Evolutionary conservation across 495 filamentous ascomycete species (phyloP).

Genomic region (Margaritispora aquatica): DNA sequence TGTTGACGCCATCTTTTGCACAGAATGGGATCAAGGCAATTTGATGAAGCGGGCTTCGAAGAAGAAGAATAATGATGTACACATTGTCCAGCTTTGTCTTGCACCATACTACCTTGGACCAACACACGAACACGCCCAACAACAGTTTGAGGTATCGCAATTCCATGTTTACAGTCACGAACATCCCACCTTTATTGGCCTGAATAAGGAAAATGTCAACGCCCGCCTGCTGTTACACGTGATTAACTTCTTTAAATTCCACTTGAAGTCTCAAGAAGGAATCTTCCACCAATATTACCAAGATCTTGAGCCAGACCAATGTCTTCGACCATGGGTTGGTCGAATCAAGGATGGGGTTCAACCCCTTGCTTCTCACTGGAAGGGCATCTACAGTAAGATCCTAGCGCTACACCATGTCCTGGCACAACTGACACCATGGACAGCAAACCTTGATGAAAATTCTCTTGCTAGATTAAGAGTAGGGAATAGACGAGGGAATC

Average conservation of each 20-base stretch:
- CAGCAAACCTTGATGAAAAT: neutral
- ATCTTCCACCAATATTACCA: constrained; percentile 13
- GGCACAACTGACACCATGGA: neutral
- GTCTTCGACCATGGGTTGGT: constrained; percentile 18
- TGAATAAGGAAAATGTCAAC: constrained; percentile 12
- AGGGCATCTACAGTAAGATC: constrained; percentile 22
- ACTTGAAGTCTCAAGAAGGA: constrained; percentile 20
- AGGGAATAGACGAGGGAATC: neutral
- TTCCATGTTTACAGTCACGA: constrained; percentile 5
- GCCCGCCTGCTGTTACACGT: constrained; percentile 13
- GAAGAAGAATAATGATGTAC: neutral
- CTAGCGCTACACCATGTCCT: constrained; percentile 1
- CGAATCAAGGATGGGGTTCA: constrained; percentile 13
- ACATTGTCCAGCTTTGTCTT: constrained; percentile 18
- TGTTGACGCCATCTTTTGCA: constrained; percentile 16
- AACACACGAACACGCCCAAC: neutral
- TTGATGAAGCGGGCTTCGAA: neutral
- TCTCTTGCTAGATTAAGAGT: neutral
- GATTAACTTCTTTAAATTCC: constrained; percentile 25
- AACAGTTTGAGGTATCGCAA: constrained; percentile 20
- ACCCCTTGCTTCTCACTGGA: constrained; percentile 18
- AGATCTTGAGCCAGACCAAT: constrained; percentile 6
- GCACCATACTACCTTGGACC: constrained; percentile 7
- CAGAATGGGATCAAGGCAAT: constrained; percentile 4
- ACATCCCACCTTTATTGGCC: constrained; percentile 18